A percentile compares a stretch with the other conserved stretches of the same genome.
These are phyloP conservation scores for Papiliotrema flavescens DNA, from an alignment of 1,284 basidiomycete species.

Conservation along the genomic window DNA sequence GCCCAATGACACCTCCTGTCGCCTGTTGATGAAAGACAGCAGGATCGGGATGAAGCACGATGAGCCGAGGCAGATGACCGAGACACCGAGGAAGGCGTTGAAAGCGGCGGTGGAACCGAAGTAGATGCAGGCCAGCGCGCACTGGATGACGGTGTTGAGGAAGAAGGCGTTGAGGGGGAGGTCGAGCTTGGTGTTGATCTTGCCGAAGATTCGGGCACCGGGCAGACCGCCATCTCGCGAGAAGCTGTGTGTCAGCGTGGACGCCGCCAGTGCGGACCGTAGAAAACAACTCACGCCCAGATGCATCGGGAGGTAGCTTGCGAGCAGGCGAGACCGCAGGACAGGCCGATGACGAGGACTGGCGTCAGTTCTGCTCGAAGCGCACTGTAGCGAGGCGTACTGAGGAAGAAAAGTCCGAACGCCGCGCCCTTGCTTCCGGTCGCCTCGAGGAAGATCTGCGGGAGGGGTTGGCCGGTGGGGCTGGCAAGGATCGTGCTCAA, in stretches of 20 bases:
- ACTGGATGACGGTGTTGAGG: constrained; percentile 46
- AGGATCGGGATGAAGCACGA: constrained; percentile 48
- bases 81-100: constrained; percentile 44
- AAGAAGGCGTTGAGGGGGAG: constrained; percentile 50
- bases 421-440: constrained; percentile 47
- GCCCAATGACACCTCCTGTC: constrained; percentile 40
- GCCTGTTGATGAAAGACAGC: constrained; percentile 43
- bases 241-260: constrained; percentile 34
- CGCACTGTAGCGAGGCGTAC: constrained; percentile 4
- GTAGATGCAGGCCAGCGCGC: constrained; percentile 47
- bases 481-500: constrained; percentile 42
- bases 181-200: constrained; percentile 44
- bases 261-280: background rate
- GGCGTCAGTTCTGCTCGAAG: background rate
- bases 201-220: constrained; percentile 40
- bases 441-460: constrained; percentile 48
- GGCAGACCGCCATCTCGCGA: constrained; percentile 51
- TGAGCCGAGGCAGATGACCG: constrained; percentile 40
- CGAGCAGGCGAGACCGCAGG: constrained; percentile 45
- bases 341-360: constrained; percentile 50
- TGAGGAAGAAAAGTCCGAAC: constrained; percentile 47
- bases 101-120: constrained; percentile 44
- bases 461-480: constrained; percentile 48
- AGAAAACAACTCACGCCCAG: constrained; percentile 27
- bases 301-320: constrained; percentile 39